Evolutionary conservation across 2,329 filamentous ascomycete species (phyloP), one percentile per base, ranked within the genome.

Genomic region (Sporothrix mexicana): DNA sequence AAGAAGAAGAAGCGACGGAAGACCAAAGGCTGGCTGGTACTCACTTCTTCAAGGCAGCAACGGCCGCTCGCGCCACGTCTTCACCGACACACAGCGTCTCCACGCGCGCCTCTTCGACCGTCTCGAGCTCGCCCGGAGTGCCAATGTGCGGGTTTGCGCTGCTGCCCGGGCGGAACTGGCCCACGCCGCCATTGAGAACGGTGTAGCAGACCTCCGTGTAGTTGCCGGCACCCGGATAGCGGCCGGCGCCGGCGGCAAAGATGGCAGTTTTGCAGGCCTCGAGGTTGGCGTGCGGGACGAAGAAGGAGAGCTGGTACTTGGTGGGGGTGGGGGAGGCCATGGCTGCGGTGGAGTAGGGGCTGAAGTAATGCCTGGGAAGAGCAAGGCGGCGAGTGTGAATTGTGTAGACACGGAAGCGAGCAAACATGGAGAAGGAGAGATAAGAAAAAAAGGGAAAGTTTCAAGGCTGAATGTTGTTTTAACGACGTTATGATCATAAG

Each of bases 121-220:
- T 79, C 79, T 92, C 89, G 0, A 92, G 77, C 55, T 82, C 79
- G 57, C 76, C 76, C 0, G 84, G 81, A 10, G 81, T 80, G 0
- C 91, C 91, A 74, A 92, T 88, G 77, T 88, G 81, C 2, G 91
- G 91, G 66, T 90, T 90, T 0, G 91, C 89, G 0, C 82, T 79
- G 71, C 84, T 84, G 0, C 88, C 88, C 0, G 91, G 90, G 0
- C 88, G 86, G 79, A 93, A 93, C 77, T 93, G 90, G 0, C 90
- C 90, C 5, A 72, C 3, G 0, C 83, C 88, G 4, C 91, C 91
- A 3, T 80, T 75, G 0, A 82, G 17, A 17, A 74, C 80, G 2
- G 82, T 81, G 82, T 83, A 90, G 79, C 84, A 85, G 78, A 83
- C 86, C 76, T 90, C 86, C 30, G 85, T 87, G 77, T 89, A 89